These are phyloP conservation scores for Colletotrichum agaves DNA, from an alignment of 2,329 filamentous ascomycete genomes.

Conservation along the genomic window DNA sequence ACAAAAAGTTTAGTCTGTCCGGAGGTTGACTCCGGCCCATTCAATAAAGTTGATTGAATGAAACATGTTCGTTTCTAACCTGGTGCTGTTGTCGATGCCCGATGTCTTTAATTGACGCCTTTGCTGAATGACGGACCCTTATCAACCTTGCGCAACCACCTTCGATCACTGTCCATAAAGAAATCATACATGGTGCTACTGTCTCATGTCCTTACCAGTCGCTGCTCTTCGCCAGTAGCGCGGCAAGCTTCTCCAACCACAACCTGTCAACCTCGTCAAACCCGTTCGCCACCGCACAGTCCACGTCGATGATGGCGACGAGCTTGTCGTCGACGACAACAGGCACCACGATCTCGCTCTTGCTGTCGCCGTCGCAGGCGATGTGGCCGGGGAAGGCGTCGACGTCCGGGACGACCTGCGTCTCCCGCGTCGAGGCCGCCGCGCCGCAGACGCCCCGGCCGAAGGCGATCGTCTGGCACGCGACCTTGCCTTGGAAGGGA, in stretches of 20 bases:
- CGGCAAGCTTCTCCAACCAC: conserved; percentile 74
- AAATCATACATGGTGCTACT: too few species aligned
- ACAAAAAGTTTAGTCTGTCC: conserved; percentile 22
- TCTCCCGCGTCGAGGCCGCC: conserved; percentile 68
- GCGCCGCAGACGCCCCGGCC: conserved; percentile 80
- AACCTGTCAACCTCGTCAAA: conserved; percentile 76
- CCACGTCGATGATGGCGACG: conserved; percentile 82
- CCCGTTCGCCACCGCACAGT: conserved; percentile 74
- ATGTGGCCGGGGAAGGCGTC: conserved; percentile 83
- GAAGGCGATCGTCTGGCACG: conserved; percentile 81
- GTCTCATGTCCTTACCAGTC: conserved; percentile 65
- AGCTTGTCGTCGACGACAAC: conserved; percentile 63
- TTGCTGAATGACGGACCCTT: background rate
- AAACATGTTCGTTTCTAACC: background rate
- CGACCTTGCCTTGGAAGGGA: conserved; percentile 83
- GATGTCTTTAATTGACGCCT: background rate
- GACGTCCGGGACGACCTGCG: conserved; percentile 77
- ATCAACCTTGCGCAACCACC: background rate
- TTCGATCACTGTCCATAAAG: too few species aligned
- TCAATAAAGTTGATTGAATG: conserved; percentile 30
- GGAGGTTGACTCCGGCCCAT: conserved; percentile 22
- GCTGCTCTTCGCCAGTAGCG: conserved; percentile 67
- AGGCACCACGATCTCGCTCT: conserved; percentile 86
- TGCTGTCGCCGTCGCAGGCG: conserved; percentile 80
- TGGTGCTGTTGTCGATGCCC: background rate